A percentile compares a stretch with the other conserved stretches of the same genome.
These are phyloP conservation scores for Scedosporium dehoogii DNA, from an alignment of 2,329 filamentous ascomycete species.

Conservation along the genomic window DNA sequence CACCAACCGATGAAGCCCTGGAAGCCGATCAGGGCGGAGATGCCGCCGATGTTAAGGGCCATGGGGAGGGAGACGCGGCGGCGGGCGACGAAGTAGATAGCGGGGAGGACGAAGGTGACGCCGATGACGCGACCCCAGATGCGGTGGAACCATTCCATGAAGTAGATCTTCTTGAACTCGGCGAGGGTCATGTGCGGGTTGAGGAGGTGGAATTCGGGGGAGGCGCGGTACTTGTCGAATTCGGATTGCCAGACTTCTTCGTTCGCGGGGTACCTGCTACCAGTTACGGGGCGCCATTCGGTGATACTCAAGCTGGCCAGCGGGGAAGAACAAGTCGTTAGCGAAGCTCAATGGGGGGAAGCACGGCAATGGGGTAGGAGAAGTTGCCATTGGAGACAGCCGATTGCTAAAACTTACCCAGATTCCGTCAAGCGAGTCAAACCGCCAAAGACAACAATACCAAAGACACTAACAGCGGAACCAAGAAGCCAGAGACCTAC, in stretches of 20 bases:
- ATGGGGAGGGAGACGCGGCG: slow-evolving; percentile 69
- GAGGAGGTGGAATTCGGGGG: slow-evolving; percentile 83
- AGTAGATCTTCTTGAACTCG: slow-evolving; percentile 99
- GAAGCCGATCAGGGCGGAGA: slow-evolving; percentile 82
- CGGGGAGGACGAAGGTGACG: slow-evolving; percentile 78
- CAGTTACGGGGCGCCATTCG: slow-evolving; percentile 96
- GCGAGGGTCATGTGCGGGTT: slow-evolving; percentile 87
- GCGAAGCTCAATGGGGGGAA: too few species aligned
- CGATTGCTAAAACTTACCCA: slow-evolving; percentile 48
- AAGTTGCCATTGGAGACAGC: not conserved
- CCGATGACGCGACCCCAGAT: slow-evolving; percentile 92
- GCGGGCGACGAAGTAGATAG: slow-evolving; percentile 76
- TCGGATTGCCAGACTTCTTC: slow-evolving; percentile 80
- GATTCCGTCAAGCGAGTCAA: slow-evolving; percentile 92
- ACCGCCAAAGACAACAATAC: slow-evolving; percentile 91
- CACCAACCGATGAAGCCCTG: slow-evolving; percentile 97
- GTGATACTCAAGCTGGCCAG: slow-evolving; percentile 77
- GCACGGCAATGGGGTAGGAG: not conserved
- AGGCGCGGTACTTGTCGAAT: slow-evolving; percentile 84
- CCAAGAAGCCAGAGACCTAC: slow-evolving; percentile 90
- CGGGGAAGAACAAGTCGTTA: not conserved
- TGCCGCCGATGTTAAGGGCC: slow-evolving; percentile 68
- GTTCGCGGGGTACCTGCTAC: slow-evolving; percentile 74
- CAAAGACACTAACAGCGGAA: slow-evolving; percentile 88
- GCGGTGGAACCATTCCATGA: slow-evolving; percentile 96